Conservation (phyloP, 257 asterid genomes). For the Petunia secreta region DNA sequence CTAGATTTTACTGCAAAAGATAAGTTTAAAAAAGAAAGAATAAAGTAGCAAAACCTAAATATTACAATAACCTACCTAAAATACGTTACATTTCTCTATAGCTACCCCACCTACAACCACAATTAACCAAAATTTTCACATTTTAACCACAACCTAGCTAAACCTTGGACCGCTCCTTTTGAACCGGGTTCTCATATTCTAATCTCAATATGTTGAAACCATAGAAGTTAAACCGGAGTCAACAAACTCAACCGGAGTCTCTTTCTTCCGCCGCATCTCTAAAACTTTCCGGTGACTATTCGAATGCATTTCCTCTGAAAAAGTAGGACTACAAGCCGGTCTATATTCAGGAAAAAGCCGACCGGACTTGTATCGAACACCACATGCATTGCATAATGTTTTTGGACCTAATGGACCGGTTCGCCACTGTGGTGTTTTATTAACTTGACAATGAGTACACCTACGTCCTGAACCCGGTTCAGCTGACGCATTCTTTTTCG, state of each 20-base stretch:
- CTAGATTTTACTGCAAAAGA: slow-evolving; percentile 42
- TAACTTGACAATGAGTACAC: slow-evolving; percentile 78
- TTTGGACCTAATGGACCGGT: slow-evolving; percentile 85
- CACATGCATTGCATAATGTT: slow-evolving; percentile 82
- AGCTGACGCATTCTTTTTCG: slow-evolving; percentile 44
- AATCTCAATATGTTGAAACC: slow-evolving; percentile 41
- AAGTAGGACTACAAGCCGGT: slow-evolving; percentile 90
- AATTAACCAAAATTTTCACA: slow-evolving; percentile 47
- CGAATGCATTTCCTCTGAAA: slow-evolving; percentile 62
- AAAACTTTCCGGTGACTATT: slow-evolving; percentile 82
- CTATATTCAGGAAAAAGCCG: slow-evolving; percentile 78
- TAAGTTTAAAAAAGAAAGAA: slow-evolving; percentile 27
- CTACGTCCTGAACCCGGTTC: slow-evolving; percentile 61
- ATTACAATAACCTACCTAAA: slow-evolving; percentile 46
- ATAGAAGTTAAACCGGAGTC: slow-evolving; percentile 39
- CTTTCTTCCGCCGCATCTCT: slow-evolving; percentile 81
- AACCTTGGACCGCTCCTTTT: slow-evolving; percentile 5
- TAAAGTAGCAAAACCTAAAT: neutral
- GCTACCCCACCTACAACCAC: slow-evolving; percentile 41
- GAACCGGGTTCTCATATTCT: slow-evolving; percentile 30
- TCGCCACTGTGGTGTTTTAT: slow-evolving; percentile 89
- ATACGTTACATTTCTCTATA: slow-evolving; percentile 31
- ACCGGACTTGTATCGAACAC: slow-evolving; percentile 88
- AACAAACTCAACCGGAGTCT: slow-evolving; percentile 16
- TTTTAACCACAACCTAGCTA: slow-evolving; percentile 36